Evolutionary conservation across 2,329 filamentous ascomycete species (phyloP), one percentile per base, ranked within the genome.

Genomic region (Tolypocladium guangdongense): DNA sequence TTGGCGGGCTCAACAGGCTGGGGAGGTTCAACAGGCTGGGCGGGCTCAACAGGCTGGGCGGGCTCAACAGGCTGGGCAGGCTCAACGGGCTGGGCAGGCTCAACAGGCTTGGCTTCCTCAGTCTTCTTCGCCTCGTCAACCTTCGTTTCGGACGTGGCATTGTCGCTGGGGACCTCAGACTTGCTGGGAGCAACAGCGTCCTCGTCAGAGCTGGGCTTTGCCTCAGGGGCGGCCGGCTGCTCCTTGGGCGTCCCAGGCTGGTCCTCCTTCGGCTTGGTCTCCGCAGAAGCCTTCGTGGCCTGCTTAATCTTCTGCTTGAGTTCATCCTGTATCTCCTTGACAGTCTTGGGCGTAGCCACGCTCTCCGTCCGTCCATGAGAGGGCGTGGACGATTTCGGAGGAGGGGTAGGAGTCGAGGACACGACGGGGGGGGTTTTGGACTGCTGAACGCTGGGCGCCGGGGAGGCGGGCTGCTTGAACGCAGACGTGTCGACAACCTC

Each of bases 241-340:
- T 60, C 58, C 24, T 69, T 65, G 11, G 66, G 61, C 16, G 64
- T 54, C 33, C 61, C 60, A 20, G 63, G 62, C 39, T 65, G 59
- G 11, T 63, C 59, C 55, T 64, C 64, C 27, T 65, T 58, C 56
- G 67, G 66, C 24, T 61, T 61, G 30, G 54, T 60, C 20, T 64
- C 60, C 8, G 60, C 59, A 30, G 65, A 60, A 22, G 65, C 66
- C 52, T 71, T 68, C 2, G 74, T 75, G 53, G 83, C 82, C 51
- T 81, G 80, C 65, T 84, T 82, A 65, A 95, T 85, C 66, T 89
- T 86, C 66, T 87, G 83, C 69, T 87, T 86, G 64, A 91, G 87
- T 71, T 95, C 90, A 59, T 88, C 82, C 55, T 86, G 85, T 58
- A 89, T 89, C 71, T 96, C 87, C 66, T 92, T 87, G 37, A 82